Evolutionary conservation across 2,329 filamentous ascomycete genomes (phyloP).

Genomic region (Hypoxylon sp.): DNA sequence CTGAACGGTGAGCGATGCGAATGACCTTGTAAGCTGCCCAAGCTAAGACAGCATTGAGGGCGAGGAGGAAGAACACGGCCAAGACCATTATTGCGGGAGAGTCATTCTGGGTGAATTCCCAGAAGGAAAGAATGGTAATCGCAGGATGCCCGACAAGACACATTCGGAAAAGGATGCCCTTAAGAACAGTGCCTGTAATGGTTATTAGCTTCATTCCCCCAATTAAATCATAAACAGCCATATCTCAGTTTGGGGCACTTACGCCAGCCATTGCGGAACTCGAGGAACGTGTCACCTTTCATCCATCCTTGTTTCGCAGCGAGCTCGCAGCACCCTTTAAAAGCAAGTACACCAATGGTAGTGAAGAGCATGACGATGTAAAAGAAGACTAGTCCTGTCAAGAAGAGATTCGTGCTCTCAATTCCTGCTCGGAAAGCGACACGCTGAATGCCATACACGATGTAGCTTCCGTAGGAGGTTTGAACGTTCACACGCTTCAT

Average conservation of each 20-base stretch:
- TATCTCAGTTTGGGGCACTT: conserved; percentile 28
- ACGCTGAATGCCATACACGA: conserved; percentile 86
- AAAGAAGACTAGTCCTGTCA: conserved; percentile 92
- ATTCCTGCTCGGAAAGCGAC: conserved; percentile 88
- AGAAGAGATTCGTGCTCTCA: conserved; percentile 91
- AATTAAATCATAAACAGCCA: neutral
- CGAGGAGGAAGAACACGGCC: conserved; percentile 88
- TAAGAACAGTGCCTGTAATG: conserved; percentile 75
- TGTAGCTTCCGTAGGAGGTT: conserved; percentile 65
- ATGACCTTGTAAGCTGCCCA: conserved; percentile 95
- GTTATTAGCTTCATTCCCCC: conserved; percentile 6
- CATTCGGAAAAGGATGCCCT: conserved; percentile 92
- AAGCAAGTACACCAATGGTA: conserved; percentile 76
- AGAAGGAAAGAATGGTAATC: conserved; percentile 89
- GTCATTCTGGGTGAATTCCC: conserved; percentile 90
- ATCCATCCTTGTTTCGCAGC: conserved; percentile 81
- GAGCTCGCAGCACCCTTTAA: conserved; percentile 85
- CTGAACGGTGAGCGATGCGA: conserved; percentile 86
- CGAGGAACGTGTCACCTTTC: conserved; percentile 85
- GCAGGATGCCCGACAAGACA: conserved; percentile 92
- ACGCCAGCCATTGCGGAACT: conserved; percentile 93
- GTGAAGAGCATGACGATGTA: conserved; percentile 83
- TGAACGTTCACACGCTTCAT: conserved; percentile 67
- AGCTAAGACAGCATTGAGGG: conserved; percentile 79
- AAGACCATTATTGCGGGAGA: conserved; percentile 88